A percentile compares a stretch with the other conserved stretches of the same genome.
Evolutionary conservation across 495 filamentous ascomycete genomes (phyloP).

Genomic region (Stereocaulon alpinum): DNA sequence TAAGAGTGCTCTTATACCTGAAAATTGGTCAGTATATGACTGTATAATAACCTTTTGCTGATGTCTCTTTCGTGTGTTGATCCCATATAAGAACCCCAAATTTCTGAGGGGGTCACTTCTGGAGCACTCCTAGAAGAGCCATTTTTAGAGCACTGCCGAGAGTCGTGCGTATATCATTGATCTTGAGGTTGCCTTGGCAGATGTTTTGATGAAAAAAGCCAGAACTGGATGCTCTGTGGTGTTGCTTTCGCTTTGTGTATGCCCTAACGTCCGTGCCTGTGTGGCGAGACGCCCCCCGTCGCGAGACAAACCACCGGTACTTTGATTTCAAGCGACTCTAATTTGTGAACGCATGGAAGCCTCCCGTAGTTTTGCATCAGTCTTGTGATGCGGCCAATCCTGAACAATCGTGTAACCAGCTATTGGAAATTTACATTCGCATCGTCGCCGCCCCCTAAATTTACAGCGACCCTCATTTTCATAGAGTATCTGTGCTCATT

Average conservation of each 20-base stretch:
- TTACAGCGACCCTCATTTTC: no score
- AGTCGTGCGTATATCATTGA: not conserved
- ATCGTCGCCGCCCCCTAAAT: no score
- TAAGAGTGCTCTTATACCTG: no score
- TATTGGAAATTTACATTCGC: conserved; percentile 24
- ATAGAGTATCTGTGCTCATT: conserved; percentile 19
- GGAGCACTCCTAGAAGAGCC: not conserved
- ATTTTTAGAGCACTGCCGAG: not conserved
- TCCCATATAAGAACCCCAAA: no score
- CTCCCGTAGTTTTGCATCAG: conserved; percentile 20
- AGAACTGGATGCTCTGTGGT: not conserved
- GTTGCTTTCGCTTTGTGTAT: not conserved
- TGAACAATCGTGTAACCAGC: conserved; percentile 18
- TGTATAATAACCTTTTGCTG: no score
- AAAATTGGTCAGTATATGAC: no score
- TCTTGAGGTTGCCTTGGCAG: not conserved
- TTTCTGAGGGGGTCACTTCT: no score
- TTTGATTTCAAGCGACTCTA: conserved; percentile 20
- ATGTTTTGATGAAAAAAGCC: not conserved
- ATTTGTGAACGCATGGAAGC: conserved; percentile 18
- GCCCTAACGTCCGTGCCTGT: conserved; percentile 5
- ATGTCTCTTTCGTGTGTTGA: no score
- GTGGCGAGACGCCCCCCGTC: conserved; percentile 10
- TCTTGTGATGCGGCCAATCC: conserved; percentile 21
- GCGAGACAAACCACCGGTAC: conserved; percentile 22